phyloP scores from a whole-genome alignment of 768 basidiomycete species.

The Tricholoma terreum region DNA sequence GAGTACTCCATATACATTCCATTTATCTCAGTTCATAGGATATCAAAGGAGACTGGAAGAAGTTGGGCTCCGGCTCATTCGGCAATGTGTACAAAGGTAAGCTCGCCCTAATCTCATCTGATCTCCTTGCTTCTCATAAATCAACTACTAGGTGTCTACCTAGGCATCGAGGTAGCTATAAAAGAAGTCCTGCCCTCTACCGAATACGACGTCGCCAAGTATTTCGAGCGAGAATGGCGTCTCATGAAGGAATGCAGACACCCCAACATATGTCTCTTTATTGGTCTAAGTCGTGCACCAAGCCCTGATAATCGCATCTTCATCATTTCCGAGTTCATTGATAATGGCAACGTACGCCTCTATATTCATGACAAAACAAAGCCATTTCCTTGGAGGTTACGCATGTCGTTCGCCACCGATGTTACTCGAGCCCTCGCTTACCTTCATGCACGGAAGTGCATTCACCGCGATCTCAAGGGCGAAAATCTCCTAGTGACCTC shows the following conservation, averaged over 20 bases:
- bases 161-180: constrained; percentile 94
- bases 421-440: constrained; percentile 95
- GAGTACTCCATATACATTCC: neutral
- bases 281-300: constrained; percentile 83
- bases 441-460: constrained; percentile 89
- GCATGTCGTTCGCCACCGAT: constrained; percentile 93
- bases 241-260: constrained; percentile 95
- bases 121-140: neutral
- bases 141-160: constrained; percentile 64
- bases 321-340: constrained; percentile 94
- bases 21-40: constrained; percentile 46
- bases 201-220: constrained; percentile 94
- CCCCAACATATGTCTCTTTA: constrained; percentile 90
- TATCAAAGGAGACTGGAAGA: constrained; percentile 85
- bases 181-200: constrained; percentile 92
- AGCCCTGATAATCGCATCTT: constrained; percentile 81
- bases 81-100: constrained; percentile 88
- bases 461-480: constrained; percentile 91
- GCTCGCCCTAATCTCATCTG: constrained; percentile 5
- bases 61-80: constrained; percentile 89
- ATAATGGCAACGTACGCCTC: constrained; percentile 84
- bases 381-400: constrained; percentile 90
- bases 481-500: constrained; percentile 95
- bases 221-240: constrained; percentile 98
- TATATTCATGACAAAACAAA: constrained; percentile 86